These are phyloP conservation scores for Fagus sylvatica DNA, from an alignment of 306 rosid genomes.

Conservation along the genomic window DNA sequence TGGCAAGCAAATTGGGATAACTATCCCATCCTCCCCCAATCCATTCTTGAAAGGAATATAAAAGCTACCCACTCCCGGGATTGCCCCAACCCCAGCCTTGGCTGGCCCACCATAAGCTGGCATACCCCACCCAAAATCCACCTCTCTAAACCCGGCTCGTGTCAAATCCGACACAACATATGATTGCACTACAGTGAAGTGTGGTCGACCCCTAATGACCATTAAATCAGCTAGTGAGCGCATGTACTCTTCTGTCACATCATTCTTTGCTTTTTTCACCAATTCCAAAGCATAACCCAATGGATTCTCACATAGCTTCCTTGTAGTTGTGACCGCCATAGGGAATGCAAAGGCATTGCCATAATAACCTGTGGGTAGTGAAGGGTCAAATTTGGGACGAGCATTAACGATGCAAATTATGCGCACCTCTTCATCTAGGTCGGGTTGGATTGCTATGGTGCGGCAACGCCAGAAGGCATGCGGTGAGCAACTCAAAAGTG, in stretches of 20 bases:
- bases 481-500: conserved; percentile 32
- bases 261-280: conserved; percentile 29
- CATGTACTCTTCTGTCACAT: conserved; percentile 37
- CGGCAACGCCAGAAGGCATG: conserved; percentile 38
- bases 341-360: conserved; percentile 29
- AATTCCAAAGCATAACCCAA: conserved; percentile 28
- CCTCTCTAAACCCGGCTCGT: neutral
- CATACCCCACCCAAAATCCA: conserved; percentile 55
- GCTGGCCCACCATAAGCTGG: conserved; percentile 35
- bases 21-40: conserved; percentile 39
- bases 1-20: conserved; percentile 43
- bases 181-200: neutral
- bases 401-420: conserved; percentile 7
- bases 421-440: conserved; percentile 14
- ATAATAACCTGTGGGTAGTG: conserved; percentile 29
- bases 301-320: neutral
- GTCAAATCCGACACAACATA: conserved; percentile 29
- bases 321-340: neutral
- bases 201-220: conserved; percentile 31
- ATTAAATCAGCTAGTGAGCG: conserved; percentile 41
- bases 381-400: neutral
- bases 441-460: conserved; percentile 15
- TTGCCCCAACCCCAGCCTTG: neutral
- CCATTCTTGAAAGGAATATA: neutral
- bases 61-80: conserved; percentile 6